Conservation (phyloP, 331 rosid species). For the Erythrophleum ivorense region DNA sequence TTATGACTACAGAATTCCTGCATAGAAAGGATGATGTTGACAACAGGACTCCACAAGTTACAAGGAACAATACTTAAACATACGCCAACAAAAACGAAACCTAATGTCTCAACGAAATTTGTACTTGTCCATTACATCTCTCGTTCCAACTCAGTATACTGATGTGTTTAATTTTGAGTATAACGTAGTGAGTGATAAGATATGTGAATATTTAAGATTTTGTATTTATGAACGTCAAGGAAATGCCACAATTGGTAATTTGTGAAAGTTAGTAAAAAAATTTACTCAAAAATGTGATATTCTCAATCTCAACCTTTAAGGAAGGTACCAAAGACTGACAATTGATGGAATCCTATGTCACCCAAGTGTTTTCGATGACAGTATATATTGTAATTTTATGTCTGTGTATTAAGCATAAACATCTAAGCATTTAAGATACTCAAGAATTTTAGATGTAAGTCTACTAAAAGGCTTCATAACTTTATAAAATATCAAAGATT, state of each 20-base stretch:
- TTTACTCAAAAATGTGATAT: neutral
- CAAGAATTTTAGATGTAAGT: too few relatives aligned
- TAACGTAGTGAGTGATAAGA: neutral
- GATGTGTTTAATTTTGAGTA: neutral
- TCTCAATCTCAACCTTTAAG: too few relatives aligned
- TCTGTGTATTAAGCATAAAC: neutral
- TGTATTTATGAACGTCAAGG: neutral
- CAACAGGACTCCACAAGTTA: neutral
- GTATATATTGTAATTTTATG: too few relatives aligned
- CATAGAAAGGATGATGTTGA: neutral
- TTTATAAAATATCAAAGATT: too few relatives aligned
- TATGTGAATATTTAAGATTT: neutral
- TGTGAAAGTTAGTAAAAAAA: neutral
- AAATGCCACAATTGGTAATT: too few relatives aligned
- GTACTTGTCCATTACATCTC: neutral
- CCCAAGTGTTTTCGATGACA: too few relatives aligned
- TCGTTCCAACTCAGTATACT: neutral
- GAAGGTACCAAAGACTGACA: neutral
- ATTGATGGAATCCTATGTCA: too few relatives aligned
- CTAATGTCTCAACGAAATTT: neutral
- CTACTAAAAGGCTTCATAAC: too few relatives aligned
- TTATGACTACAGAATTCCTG: neutral
- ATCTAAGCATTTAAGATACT: neutral
- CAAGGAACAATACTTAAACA: neutral
- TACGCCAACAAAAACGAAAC: slow-evolving; percentile 22